Evolutionary conservation across 225 moss, liverwort and hornwort genomes (phyloP).

Genomic region (Takakia lepidozioides): DNA sequence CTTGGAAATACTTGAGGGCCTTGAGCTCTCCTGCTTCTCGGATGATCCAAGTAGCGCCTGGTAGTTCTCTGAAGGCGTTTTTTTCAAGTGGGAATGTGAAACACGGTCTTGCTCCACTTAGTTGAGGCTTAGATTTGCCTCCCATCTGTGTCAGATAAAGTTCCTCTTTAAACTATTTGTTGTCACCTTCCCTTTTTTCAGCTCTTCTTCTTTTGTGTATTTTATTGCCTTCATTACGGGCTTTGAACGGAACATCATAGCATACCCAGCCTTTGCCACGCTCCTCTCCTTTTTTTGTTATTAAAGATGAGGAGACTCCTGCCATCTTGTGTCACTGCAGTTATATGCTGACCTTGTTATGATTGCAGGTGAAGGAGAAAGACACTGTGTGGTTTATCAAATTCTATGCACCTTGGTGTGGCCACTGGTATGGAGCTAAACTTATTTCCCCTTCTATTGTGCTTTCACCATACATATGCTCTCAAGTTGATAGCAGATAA

Average conservation of each 20-base stretch:
- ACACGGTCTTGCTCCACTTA: too few relatives aligned
- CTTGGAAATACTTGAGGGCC: too few relatives aligned
- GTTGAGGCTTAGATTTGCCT: too few relatives aligned
- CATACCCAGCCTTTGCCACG: too few relatives aligned
- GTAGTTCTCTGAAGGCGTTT: too few relatives aligned
- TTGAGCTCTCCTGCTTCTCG: too few relatives aligned
- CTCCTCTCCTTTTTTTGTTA: neutral
- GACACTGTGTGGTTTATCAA: conserved; percentile 95
- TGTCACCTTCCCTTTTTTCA: neutral
- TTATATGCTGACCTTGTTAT: neutral
- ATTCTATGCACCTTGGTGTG: conserved; percentile 95
- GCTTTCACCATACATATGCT: neutral
- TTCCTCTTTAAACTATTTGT: neutral
- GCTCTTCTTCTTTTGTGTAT: too few relatives aligned
- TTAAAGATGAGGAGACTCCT: neutral
- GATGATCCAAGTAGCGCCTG: too few relatives aligned
- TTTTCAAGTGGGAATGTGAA: too few relatives aligned
- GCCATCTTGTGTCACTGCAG: neutral
- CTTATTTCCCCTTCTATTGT: neutral
- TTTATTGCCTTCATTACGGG: too few relatives aligned
- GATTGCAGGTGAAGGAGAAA: conserved; percentile 87
- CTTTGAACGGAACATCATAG: too few relatives aligned
- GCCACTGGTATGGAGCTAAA: conserved; percentile 48
- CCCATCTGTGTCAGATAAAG: conserved; percentile 1
- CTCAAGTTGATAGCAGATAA: neutral